Conservation (phyloP, 2,329 filamentous ascomycete genomes). For the Alternaria sp. region DNA sequence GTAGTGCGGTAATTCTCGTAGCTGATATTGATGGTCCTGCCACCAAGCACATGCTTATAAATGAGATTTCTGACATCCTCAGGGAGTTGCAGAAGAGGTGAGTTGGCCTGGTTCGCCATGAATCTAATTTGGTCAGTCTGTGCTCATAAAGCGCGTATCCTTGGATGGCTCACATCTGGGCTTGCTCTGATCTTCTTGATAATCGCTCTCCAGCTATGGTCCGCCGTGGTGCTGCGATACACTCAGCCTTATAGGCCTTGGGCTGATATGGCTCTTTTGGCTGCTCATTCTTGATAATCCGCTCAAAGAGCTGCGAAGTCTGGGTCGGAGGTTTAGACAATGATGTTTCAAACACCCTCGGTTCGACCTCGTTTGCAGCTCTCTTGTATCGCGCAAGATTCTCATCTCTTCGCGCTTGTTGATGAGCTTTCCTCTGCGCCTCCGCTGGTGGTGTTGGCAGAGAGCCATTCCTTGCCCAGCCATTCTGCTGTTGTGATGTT, state of each 20-base stretch:
- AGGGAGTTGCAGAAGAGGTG: slow-evolving; percentile 38
- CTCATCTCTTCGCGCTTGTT: slow-evolving; percentile 13
- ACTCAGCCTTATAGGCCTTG: slow-evolving; percentile 23
- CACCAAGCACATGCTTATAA: slow-evolving; percentile 33
- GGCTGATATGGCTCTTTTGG: slow-evolving; percentile 22
- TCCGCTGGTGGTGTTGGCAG: slow-evolving; percentile 36
- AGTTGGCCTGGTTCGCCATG: slow-evolving; percentile 33
- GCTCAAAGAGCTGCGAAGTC: slow-evolving; percentile 16
- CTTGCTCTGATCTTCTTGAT: slow-evolving; percentile 21
- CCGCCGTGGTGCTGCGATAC: slow-evolving; percentile 14
- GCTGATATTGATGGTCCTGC: slow-evolving; percentile 37
- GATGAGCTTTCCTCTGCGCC: slow-evolving; percentile 17
- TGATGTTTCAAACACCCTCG: background rate
- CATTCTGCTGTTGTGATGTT: slow-evolving; percentile 7
- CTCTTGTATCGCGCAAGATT: background rate
- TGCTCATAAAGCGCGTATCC: background rate
- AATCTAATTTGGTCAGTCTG: slow-evolving; percentile 26
- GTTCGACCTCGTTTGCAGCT: background rate
- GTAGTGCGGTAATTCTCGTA: slow-evolving; percentile 31
- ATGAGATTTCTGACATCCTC: slow-evolving; percentile 32
- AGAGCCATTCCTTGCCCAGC: slow-evolving; percentile 18
- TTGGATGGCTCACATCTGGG: slow-evolving; percentile 24
- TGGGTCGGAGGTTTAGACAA: slow-evolving; percentile 14
- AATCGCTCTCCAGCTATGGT: slow-evolving; percentile 18
- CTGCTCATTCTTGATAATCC: slow-evolving; percentile 16